Evolutionary conservation across 345 rosid genomes (phyloP).

Genomic region (Melastoma malabathricum): DNA sequence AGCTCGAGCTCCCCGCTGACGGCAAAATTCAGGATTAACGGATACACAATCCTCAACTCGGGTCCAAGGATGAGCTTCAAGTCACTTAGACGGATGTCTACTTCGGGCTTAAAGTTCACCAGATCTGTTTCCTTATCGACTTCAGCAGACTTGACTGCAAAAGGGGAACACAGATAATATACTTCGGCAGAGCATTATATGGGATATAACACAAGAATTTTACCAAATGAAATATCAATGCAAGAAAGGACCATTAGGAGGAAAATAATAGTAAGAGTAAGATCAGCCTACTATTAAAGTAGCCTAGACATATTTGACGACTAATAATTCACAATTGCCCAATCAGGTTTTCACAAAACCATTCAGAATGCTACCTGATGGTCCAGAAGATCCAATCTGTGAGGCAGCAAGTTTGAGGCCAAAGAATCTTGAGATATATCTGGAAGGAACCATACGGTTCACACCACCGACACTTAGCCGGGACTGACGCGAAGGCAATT

Average conservation of each 20-base stretch:
- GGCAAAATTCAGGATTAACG: slow-evolving; percentile 84
- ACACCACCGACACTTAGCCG: slow-evolving; percentile 50
- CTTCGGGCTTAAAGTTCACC: slow-evolving; percentile 56
- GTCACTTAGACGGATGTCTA: slow-evolving; percentile 78
- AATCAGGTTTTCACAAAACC: no score
- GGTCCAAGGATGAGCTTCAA: slow-evolving; percentile 92
- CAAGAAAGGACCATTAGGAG: no score
- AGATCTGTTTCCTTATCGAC: slow-evolving; percentile 56
- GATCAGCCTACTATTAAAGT: no score
- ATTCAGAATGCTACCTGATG: slow-evolving; percentile 32
- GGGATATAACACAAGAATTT: no score
- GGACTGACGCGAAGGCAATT: slow-evolving; percentile 59
- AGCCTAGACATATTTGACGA: no score
- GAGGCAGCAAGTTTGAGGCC: slow-evolving; percentile 57
- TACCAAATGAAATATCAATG: no score
- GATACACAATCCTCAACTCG: slow-evolving; percentile 81
- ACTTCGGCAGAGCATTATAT: no score
- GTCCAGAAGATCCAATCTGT: slow-evolving; percentile 40
- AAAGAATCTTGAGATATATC: slow-evolving; percentile 71
- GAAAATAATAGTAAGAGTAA: no score
- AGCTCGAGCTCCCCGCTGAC: slow-evolving; percentile 90
- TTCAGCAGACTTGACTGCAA: slow-evolving; percentile 53
- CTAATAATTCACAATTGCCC: no score
- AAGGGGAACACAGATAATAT: neutral
- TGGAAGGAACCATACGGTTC: slow-evolving; percentile 74